Conservation (phyloP, 345 rosid genomes). For the Eucalyptus cloeziana region DNA sequence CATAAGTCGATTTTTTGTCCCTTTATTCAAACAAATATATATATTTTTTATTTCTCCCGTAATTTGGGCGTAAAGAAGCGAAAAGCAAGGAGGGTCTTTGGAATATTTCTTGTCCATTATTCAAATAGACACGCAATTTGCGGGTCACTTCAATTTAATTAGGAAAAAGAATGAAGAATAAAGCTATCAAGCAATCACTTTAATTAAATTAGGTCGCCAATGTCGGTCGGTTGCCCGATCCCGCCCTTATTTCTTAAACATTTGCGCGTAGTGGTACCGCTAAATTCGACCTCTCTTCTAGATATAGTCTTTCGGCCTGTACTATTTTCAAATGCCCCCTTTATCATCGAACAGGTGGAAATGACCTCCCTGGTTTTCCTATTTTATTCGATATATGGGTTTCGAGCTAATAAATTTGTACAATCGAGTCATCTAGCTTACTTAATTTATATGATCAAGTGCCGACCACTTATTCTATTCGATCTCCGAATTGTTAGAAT, state of each 20-base stretch:
- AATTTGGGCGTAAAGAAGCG: background rate
- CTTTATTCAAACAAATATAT: background rate
- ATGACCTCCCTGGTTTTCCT: background rate
- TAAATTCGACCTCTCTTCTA: background rate
- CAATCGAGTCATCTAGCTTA: background rate
- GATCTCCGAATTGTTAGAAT: background rate
- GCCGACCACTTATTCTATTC: background rate
- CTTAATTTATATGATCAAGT: background rate
- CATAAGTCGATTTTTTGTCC: background rate
- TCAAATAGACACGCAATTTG: background rate
- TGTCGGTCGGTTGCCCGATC: background rate
- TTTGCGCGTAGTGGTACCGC: background rate
- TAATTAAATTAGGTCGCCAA: background rate
- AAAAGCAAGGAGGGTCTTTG: background rate
- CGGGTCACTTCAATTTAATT: background rate
- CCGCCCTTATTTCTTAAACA: background rate
- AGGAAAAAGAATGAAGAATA: background rate
- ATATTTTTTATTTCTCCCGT: background rate
- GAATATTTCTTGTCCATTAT: background rate
- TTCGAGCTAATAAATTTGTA: background rate
- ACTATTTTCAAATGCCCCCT: background rate
- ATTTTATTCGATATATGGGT: background rate
- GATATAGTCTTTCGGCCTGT: background rate
- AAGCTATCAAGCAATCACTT: background rate
- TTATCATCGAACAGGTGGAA: background rate